phyloP scores from a whole-genome alignment of 768 basidiomycete species.

The Lentinus tigrinus region DNA sequence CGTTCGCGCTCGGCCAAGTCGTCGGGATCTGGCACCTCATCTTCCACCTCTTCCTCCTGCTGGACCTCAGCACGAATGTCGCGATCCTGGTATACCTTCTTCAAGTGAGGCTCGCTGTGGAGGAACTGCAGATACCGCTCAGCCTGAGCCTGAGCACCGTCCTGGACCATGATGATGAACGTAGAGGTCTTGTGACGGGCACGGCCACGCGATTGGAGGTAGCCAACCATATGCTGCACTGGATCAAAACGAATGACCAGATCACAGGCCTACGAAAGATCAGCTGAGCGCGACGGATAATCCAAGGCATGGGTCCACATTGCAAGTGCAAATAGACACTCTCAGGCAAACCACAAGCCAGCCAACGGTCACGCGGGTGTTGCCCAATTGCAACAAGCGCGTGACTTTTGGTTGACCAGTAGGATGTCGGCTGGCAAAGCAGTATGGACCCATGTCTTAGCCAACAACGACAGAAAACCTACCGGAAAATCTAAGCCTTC shows the following conservation, averaged over 20 bases:
- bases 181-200: slow-evolving; percentile 75
- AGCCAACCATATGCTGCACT: slow-evolving; percentile 80
- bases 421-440: slow-evolving; percentile 4
- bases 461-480: slow-evolving; percentile 22
- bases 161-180: slow-evolving; percentile 79
- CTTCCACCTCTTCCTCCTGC: slow-evolving; percentile 32
- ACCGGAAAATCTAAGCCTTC: slow-evolving; percentile 91
- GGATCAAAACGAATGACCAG: slow-evolving; percentile 84
- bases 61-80: slow-evolving; percentile 21
- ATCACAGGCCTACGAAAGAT: slow-evolving; percentile 63
- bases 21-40: slow-evolving; percentile 42
- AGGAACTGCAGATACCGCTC: slow-evolving; percentile 58
- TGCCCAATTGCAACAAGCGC: slow-evolving; percentile 2
- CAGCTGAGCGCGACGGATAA: background rate
- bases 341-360: slow-evolving; percentile 8
- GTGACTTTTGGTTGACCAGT: slow-evolving; percentile 7
- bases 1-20: slow-evolving; percentile 71
- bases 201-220: slow-evolving; percentile 86
- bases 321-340: slow-evolving; percentile 1
- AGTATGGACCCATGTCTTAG: background rate
- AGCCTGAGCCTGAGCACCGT: slow-evolving; percentile 53
- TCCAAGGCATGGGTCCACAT: background rate
- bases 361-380: background rate
- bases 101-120: slow-evolving; percentile 63
- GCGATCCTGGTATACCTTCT: slow-evolving; percentile 57